Conservation (phyloP, 176 grass and related monocot species). For the Avena insularis region DNA sequence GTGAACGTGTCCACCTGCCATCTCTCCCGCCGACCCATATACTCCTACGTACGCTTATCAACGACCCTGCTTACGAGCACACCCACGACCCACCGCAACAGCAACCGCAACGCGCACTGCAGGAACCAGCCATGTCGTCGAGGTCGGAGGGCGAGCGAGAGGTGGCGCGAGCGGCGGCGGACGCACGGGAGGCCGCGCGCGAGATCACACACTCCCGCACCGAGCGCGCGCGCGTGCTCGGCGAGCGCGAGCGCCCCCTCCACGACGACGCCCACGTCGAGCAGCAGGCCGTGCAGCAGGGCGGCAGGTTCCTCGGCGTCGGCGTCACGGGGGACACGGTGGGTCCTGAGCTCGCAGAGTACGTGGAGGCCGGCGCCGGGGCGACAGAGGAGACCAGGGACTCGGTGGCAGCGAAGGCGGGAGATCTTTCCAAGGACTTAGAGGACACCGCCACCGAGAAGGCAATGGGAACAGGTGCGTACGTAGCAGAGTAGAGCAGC, state of each 20-base stretch:
- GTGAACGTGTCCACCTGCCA: background rate
- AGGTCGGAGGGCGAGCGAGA: constrained; percentile 6
- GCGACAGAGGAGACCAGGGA: background rate
- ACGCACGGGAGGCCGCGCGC: constrained; percentile 47
- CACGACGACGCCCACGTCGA: background rate
- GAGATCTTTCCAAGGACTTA: background rate
- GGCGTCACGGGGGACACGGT: constrained; percentile 34
- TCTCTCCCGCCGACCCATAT: background rate
- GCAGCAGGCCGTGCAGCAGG: constrained; percentile 20
- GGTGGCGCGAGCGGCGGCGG: constrained; percentile 37
- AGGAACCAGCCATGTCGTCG: constrained; percentile 23
- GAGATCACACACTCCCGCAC: constrained; percentile 45
- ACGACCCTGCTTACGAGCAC: background rate
- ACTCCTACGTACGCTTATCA: background rate
- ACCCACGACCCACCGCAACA: background rate
- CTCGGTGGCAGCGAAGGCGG: background rate
- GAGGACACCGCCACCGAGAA: background rate
- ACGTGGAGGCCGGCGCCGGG: background rate
- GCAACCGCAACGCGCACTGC: no score
- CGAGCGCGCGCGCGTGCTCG: constrained; percentile 31
- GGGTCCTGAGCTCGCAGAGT: constrained; percentile 18
- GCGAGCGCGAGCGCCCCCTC: background rate
- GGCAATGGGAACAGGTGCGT: no score
- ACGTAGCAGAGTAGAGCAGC: no score
- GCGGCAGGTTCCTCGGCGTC: background rate